These are phyloP conservation scores for Porphyrellus cyaneotinctus DNA, from an alignment of 768 basidiomycete species.

Conservation along the genomic window DNA sequence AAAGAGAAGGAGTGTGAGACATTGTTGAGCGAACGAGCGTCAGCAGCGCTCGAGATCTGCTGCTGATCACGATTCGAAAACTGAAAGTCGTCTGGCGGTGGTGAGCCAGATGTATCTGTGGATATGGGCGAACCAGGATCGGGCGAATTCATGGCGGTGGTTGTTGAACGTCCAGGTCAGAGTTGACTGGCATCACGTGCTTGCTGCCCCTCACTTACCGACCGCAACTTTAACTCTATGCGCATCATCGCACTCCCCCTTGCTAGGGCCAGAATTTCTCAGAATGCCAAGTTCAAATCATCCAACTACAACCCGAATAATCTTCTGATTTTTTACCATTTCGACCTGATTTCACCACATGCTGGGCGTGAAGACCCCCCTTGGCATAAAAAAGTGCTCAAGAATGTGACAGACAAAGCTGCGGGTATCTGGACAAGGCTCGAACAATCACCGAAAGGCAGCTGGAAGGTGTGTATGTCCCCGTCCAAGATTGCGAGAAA, in stretches of 20 bases:
- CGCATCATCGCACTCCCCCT: slow-evolving; percentile 50
- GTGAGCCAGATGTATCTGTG: slow-evolving; percentile 36
- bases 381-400: slow-evolving; percentile 28
- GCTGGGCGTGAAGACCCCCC: slow-evolving; percentile 33
- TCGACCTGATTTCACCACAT: slow-evolving; percentile 27
- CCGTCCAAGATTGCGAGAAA: slow-evolving; percentile 1
- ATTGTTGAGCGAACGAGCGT: slow-evolving; percentile 19
- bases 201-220: background rate
- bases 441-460: slow-evolving; percentile 58
- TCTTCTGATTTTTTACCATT: slow-evolving; percentile 43
- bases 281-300: slow-evolving; percentile 6
- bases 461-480: slow-evolving; percentile 61
- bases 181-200: slow-evolving; percentile 18
- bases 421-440: slow-evolving; percentile 59
- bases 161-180: background rate
- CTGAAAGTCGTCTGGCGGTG: slow-evolving; percentile 34
- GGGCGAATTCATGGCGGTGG: slow-evolving; percentile 33
- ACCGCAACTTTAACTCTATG: slow-evolving; percentile 31
- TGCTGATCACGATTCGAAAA: slow-evolving; percentile 30
- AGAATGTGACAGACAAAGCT: slow-evolving; percentile 51
- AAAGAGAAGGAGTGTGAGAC: slow-evolving; percentile 19
- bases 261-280: slow-evolving; percentile 19
- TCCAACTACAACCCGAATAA: slow-evolving; percentile 10
- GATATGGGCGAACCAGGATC: slow-evolving; percentile 36
- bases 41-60: slow-evolving; percentile 17